Evolutionary conservation across 768 basidiomycete genomes (phyloP), one percentile per base, ranked within the genome.

Genomic region (Lactarius pseudohatsudake): DNA sequence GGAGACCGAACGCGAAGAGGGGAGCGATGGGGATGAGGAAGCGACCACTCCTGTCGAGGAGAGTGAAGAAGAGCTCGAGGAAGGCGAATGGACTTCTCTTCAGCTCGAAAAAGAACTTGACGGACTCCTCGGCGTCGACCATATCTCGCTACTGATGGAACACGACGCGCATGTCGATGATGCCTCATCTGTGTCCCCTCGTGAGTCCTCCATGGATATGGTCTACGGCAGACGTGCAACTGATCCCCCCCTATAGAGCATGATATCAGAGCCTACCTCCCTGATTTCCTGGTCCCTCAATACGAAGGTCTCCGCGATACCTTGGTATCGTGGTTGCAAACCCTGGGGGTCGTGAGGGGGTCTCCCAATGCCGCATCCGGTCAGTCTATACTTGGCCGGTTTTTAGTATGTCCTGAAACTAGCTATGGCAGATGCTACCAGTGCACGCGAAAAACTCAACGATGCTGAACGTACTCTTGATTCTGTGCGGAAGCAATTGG

Each of bases 201-300:
- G 92, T 94, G 74, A 78, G 89, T 81, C 16, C 47, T 3, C 22
- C 20, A 53, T 34, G 64, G 54, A n/a, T 30, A 34, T 22, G 41
- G 10, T 15, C 16, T 30, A 58, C 41, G 30, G 16, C 28, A 30
- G 22, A 43, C 28, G 54, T 43, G 64, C 34, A 60, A 64, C 15
- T 64, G 5, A 68, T n/a, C n/a, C 53, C 22, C 47, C 36, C 10
- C 4, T 63, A n/a, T 73, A 97, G 96, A 95, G 36, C 92, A 90
- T 75, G 84, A 92, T 55, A 69, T 94, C 40, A 80, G 87, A 30
- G 82, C 89, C 20, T 98, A 98, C 77, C 81, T 98, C 47, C 96
- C 96, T 2, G 95, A 96, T 63, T 80, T 85, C 9, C 70, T 94
- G 20, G 73, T 91, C 45, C 90, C 92, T 0, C 80, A 83, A 47